phyloP scores from a whole-genome alignment of 2,329 filamentous ascomycete genomes.

The Colletotrichum cuscutae region DNA sequence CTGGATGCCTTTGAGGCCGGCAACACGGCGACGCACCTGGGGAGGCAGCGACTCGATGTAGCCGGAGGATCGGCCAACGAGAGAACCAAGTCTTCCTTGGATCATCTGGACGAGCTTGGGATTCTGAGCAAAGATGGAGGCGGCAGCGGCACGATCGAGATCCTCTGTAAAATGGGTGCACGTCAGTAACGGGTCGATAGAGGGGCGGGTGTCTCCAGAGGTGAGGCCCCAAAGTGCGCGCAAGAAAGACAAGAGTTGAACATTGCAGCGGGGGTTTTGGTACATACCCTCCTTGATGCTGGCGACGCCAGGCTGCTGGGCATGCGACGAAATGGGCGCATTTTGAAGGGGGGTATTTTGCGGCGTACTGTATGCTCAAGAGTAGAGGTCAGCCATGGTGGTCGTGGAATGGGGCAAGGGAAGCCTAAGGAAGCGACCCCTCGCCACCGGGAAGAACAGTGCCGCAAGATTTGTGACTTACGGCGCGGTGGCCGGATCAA shows the following conservation, averaged over 20 bases:
- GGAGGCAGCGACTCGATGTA: constrained; percentile 96
- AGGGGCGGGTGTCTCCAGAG: not conserved
- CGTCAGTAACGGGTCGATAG: constrained; percentile 38
- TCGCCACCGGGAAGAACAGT: constrained; percentile 16
- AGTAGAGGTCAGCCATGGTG: constrained; percentile 35
- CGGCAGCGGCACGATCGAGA: constrained; percentile 85
- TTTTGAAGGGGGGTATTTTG: constrained; percentile 97
- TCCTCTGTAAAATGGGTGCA: constrained; percentile 73
- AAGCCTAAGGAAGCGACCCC: constrained; percentile 15
- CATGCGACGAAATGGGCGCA: constrained; percentile 97
- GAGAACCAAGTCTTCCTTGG: constrained; percentile 91
- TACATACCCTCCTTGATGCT: constrained; percentile 96
- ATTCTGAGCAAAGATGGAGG: constrained; percentile 95
- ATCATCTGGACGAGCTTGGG: constrained; percentile 97
- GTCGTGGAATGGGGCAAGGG: constrained; percentile 29
- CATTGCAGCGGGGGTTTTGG: constrained; percentile 36
- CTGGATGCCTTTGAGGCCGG: constrained; percentile 96
- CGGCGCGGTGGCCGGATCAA: constrained; percentile 67
- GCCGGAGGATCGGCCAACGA: constrained; percentile 94
- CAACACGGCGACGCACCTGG: constrained; percentile 90
- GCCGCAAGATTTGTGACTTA: constrained; percentile 53
- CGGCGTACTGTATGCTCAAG: constrained; percentile 75
- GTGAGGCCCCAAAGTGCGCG: not conserved
- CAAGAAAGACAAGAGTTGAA: not conserved
- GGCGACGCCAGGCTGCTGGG: constrained; percentile 91